phyloP scores from a whole-genome alignment of 768 basidiomycete genomes.

The Leucocoprinus leucothites region DNA sequence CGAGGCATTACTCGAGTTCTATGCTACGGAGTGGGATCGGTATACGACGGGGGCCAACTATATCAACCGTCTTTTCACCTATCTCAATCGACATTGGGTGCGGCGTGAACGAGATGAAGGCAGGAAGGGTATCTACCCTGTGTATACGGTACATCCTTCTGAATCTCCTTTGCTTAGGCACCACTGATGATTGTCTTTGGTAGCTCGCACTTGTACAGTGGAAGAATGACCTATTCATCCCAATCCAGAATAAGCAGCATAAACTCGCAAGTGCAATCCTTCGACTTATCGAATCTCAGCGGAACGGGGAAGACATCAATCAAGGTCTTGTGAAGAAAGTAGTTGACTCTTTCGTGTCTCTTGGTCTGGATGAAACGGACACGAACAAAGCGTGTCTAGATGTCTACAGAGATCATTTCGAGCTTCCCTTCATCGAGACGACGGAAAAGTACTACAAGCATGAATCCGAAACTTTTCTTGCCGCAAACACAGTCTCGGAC shows the following conservation, averaged over 20 bases:
- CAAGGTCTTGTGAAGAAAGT: constrained; percentile 92
- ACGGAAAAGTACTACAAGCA: constrained; percentile 91
- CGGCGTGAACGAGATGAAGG: constrained; percentile 98
- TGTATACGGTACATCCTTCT: constrained; percentile 77
- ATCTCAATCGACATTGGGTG: constrained; percentile 99
- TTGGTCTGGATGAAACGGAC: constrained; percentile 91
- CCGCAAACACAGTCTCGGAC: constrained; percentile 86
- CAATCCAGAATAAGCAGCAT: constrained; percentile 76
- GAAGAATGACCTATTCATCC: constrained; percentile 87
- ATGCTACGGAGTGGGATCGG: constrained; percentile 90
- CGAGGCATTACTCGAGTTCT: constrained; percentile 85
- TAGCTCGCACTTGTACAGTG: constrained; percentile 95
- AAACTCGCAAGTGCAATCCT: constrained; percentile 88
- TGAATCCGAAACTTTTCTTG: constrained; percentile 89
- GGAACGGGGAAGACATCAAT: constrained; percentile 93
- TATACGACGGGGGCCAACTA: constrained; percentile 98
- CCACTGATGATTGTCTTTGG: constrained; percentile 12
- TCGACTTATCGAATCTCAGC: constrained; percentile 86
- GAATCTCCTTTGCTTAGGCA: background rate
- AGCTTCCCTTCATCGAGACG: constrained; percentile 81
- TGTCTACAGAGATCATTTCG: constrained; percentile 90
- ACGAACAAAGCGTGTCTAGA: constrained; percentile 91
- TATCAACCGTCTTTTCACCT: constrained; percentile 95
- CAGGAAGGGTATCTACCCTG: constrained; percentile 88
- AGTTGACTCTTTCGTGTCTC: constrained; percentile 91